phyloP scores from a whole-genome alignment of 495 filamentous ascomycete genomes.

The Chaetomium tenue region DNA sequence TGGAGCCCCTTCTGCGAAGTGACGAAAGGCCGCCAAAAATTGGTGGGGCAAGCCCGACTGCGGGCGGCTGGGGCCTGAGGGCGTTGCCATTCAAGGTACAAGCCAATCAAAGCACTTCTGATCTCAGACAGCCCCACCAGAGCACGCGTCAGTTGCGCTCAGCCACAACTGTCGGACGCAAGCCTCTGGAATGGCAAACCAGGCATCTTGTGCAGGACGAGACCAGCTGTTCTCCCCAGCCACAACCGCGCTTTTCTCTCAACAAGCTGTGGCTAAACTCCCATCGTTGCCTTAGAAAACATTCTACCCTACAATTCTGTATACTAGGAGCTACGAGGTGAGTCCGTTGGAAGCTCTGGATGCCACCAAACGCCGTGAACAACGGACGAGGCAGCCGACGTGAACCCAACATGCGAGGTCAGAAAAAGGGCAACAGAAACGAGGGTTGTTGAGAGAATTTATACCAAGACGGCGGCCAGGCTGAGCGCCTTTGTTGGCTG shows the following conservation, averaged over 20 bases:
- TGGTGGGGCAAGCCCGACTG: slow-evolving; percentile 23
- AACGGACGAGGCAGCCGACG: no score
- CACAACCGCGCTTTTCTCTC: no score
- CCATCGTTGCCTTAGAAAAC: no score
- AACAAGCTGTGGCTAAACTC: no score
- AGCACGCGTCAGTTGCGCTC: slow-evolving; percentile 13
- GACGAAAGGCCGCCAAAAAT: slow-evolving; percentile 26
- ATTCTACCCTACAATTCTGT: no score
- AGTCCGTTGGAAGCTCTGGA: neutral
- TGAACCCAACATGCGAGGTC: neutral
- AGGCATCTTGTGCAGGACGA: no score
- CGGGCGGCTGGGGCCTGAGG: neutral
- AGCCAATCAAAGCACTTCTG: neutral
- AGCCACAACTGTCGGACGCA: slow-evolving; percentile 14
- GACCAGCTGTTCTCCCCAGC: no score
- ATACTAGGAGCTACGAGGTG: neutral
- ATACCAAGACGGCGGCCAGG: neutral
- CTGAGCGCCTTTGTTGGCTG: neutral
- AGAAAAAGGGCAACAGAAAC: neutral
- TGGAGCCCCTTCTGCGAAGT: slow-evolving; percentile 23
- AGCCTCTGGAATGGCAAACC: neutral
- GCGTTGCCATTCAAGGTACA: neutral
- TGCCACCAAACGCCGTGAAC: neutral
- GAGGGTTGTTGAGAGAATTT: neutral
- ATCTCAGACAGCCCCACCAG: slow-evolving; percentile 7